Conservation (phyloP, 306 rosid species). For the Trifolium repens region DNA sequence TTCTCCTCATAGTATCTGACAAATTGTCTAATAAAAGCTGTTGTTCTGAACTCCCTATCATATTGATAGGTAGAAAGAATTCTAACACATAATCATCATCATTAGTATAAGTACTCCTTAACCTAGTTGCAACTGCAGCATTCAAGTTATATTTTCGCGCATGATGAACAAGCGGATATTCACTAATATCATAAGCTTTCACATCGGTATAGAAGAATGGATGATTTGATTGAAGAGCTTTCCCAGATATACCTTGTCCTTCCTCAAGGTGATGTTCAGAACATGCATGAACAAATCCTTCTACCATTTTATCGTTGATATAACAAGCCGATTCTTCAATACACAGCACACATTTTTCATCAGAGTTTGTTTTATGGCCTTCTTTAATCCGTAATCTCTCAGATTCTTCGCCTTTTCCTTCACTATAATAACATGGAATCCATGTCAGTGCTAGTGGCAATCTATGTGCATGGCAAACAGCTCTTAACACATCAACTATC, state of each 20-base stretch:
- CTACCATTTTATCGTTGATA: slow-evolving; percentile 63
- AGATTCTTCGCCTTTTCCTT: slow-evolving; percentile 52
- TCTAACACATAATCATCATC: slow-evolving; percentile 87
- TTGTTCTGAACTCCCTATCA: slow-evolving; percentile 82
- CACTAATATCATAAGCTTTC: slow-evolving; percentile 73
- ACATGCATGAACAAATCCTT: slow-evolving; percentile 87
- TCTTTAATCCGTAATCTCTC: slow-evolving; percentile 55
- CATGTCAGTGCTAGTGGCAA: slow-evolving; percentile 92
- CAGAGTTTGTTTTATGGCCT: slow-evolving; percentile 43
- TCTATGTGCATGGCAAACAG: slow-evolving; percentile 90
- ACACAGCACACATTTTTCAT: slow-evolving; percentile 74
- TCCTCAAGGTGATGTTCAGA: slow-evolving; percentile 83
- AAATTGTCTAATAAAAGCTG: slow-evolving; percentile 85
- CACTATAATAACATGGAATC: slow-evolving; percentile 79
- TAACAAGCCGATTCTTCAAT: slow-evolving; percentile 89
- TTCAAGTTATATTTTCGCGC: slow-evolving; percentile 86
- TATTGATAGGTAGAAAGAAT: slow-evolving; percentile 85
- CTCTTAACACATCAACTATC: slow-evolving; percentile 80
- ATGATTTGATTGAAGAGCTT: slow-evolving; percentile 90
- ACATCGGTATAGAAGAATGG: slow-evolving; percentile 88
- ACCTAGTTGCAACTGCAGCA: slow-evolving; percentile 88
- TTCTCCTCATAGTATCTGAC: slow-evolving; percentile 87
- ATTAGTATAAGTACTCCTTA: slow-evolving; percentile 84
- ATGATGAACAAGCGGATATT: slow-evolving; percentile 91
- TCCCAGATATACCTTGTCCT: slow-evolving; percentile 93